Evolutionary conservation across 2,329 filamentous ascomycete genomes (phyloP), one percentile per base, ranked within the genome.

Genomic region (Scytalidium lignicola): DNA sequence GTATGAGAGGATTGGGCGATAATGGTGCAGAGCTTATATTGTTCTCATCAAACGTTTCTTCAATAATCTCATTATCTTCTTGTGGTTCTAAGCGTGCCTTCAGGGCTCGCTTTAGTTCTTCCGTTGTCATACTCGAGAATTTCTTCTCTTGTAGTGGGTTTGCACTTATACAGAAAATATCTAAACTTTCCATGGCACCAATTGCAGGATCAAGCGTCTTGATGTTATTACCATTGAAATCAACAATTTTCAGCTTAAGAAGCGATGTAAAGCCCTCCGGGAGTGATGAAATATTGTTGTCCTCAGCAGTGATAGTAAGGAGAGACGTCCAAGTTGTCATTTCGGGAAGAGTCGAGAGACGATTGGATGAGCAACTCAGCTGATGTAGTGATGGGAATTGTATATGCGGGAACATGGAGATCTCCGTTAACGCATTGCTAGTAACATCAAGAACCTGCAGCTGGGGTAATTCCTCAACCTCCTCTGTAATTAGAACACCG

Each of bases 111-210:
- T 95, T 96, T 53, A 97, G 72, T 47, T 93, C 87, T 13, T 90
- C 86, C 0, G 88, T 90, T 19, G 79, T 78, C 70, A 95, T 88
- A 1, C 81, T 86, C 13, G 91, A 74, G 57, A 93, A 90, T 64
- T 90, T 96, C 64, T 87, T 90, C 64, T 96, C 90, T 13, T 88
- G 79, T 13, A 99, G 72, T 0, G 93, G 93, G 60, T 99, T 99
- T n/a, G 90, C 90, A 41, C 83, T 84, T 26, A 99, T 74, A 3
- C 85, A 82, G 40, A 97, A 78, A 63, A 84, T 84, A 18, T 82
- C 77, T 9, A 99, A 71, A 41, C 70, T 83, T 5, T 89, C 82
- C 90, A 97, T 96, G 21, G 80, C 72, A 4, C 85, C 86, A 50
- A 97, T 80, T 55, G 83, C 83, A 0, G 88, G 78, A 23, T 93